Base-by-base conservation (phyloP, 805 yeast genomes). In the Candida taoyuanica region DNA sequence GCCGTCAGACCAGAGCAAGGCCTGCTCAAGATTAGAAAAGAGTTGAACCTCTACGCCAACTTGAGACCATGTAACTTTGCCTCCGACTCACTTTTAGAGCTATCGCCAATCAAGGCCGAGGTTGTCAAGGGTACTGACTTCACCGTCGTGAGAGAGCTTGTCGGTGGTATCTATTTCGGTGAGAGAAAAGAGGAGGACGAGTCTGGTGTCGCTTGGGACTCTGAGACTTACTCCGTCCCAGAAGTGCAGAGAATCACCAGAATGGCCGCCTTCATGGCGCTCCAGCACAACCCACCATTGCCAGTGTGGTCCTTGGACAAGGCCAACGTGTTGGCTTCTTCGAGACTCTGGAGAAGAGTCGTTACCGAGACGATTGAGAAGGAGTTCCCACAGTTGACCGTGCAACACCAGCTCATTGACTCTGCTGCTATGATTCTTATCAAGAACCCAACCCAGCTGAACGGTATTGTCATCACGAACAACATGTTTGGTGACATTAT, bases 401-500 rank as follows among this genome's bases (percentile, higher is more conserved):
- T 89, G 32, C 86, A 91, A 62, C 96, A 93, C 67, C 98, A 93
- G 71, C 76, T 93, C 63, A 91, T 93, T 55, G 98, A 93, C 66
- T 89, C 98, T 12, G 98, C 98, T 37, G 98, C 98, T 35, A 93
- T 93, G 98, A 91, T 91, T 58, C 70, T 93, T 53, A 85, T 93
- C 53, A 88, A 93, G 67, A 78, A 76, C 46, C 98, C 98, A 55
- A 83, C 89, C 30, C 80, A 80, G 52, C 75, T 93, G 59, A 93
- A 93, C 61, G 98, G 98, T 65, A 74, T 93, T 36, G 78, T 93
- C 35, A 78, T 93, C 59, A 91, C 98, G 31, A 81, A 84, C 55
- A 93, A 93, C 70, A 91, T 93, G 95, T 93, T 93, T 63, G 98
- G 98, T 58, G 98, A 93, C 63, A 93, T 93, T 63, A 86, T 93